Percentiles rank a stretch among this genome's conserved stretches.
Conservation (phyloP, 768 basidiomycete species). For the Phaeolepiota aurea region DNA sequence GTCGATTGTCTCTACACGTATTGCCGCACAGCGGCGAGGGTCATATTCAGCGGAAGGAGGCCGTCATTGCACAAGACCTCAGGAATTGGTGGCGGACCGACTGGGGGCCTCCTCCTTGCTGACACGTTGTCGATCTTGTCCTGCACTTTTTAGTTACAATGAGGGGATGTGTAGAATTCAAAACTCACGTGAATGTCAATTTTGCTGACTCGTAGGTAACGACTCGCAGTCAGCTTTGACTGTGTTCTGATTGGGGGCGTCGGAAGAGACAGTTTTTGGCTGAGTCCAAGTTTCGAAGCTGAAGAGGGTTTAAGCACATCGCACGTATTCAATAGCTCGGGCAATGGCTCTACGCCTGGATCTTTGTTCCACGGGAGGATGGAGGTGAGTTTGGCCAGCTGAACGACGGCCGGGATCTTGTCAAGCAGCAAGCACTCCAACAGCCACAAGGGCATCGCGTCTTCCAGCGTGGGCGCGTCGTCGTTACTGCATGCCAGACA, state of each 20-base stretch:
- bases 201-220: constrained; percentile 80
- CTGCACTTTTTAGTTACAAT: constrained; percentile 68
- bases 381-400: constrained; percentile 76
- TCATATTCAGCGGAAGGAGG: constrained; percentile 81
- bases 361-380: constrained; percentile 73
- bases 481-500: constrained; percentile 40
- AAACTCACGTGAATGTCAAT: constrained; percentile 68
- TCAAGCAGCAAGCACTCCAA: constrained; percentile 78
- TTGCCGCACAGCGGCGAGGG: constrained; percentile 83
- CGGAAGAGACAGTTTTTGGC: too few relatives aligned
- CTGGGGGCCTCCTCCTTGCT: constrained; percentile 17
- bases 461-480: constrained; percentile 49
- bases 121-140: constrained; percentile 69
- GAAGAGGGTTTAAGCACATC: constrained; percentile 18
- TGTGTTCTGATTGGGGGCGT: constrained; percentile 40
- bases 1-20: constrained; percentile 76
- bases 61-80: constrained; percentile 86
- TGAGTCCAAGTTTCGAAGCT: too few relatives aligned
- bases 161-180: neutral
- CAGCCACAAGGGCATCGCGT: constrained; percentile 80
- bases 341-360: constrained; percentile 50
- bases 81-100: constrained; percentile 60
- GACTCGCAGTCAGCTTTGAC: constrained; percentile 82
- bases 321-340: constrained; percentile 81
- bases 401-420: constrained; percentile 40